Percentiles rank a stretch among this genome's conserved stretches.
These are phyloP conservation scores for Hevea brasiliensis DNA, from an alignment of 345 rosid genomes.

Conservation along the genomic window DNA sequence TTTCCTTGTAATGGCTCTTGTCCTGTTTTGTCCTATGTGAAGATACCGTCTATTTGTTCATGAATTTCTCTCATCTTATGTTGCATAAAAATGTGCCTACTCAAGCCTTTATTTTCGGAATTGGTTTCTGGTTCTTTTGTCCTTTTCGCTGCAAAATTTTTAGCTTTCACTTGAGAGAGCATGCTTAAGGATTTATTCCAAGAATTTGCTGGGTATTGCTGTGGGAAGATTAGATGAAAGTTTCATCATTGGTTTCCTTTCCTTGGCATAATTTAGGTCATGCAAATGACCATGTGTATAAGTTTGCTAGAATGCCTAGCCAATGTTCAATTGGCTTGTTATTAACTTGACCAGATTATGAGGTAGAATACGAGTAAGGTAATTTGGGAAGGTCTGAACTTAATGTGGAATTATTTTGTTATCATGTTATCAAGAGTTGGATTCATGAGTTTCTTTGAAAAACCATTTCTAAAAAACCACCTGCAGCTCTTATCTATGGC, in stretches of 20 bases:
- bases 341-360: no score
- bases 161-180: not conserved
- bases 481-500: not conserved
- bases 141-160: not conserved
- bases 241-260: not conserved
- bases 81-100: not conserved
- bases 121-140: conserved; percentile 3
- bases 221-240: not conserved
- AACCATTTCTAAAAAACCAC: not conserved
- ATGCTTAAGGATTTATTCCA: not conserved
- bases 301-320: not conserved
- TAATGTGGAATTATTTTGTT: not conserved
- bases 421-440: not conserved
- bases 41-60: not conserved
- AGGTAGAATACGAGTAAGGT: not conserved
- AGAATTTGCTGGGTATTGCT: not conserved
- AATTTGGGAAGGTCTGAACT: not conserved
- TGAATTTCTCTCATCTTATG: not conserved
- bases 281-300: not conserved
- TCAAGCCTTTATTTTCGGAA: not conserved
- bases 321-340: not conserved
- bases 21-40: not conserved
- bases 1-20: conserved; percentile 1
- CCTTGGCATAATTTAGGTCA: not conserved
- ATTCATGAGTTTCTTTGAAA: not conserved